Evolutionary conservation across 1,139 yeast species (phyloP).

Genomic region (Magnusiomyces fungicola): DNA sequence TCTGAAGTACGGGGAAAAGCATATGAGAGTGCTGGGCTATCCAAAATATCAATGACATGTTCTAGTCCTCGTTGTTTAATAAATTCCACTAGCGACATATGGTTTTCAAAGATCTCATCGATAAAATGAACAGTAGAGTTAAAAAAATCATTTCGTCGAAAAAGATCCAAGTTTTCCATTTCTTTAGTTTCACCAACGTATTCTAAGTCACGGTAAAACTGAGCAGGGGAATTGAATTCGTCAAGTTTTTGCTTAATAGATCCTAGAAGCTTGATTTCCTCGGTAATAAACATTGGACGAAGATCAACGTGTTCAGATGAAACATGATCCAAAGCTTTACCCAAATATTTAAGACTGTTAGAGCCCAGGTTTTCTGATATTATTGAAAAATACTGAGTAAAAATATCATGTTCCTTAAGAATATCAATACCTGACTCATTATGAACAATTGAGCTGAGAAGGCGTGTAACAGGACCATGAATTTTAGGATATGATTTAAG

Average conservation of each 20-base stretch:
- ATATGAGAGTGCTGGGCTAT: conserved; percentile 29
- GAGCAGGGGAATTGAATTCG: conserved; percentile 9
- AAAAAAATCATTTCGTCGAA: too few species aligned
- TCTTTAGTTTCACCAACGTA: conserved; percentile 12
- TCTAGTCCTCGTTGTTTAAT: conserved; percentile 28
- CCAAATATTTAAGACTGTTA: conserved; percentile 45
- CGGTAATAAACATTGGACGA: conserved; percentile 50
- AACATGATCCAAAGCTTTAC: conserved; percentile 69
- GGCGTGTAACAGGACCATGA: too few species aligned
- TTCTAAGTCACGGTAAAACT: conserved; percentile 14
- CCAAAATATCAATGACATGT: conserved; percentile 24
- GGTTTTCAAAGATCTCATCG: conserved; percentile 32
- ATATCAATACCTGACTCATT: too few species aligned
- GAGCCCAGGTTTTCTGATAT: conserved; percentile 18
- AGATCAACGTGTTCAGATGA: conserved; percentile 76
- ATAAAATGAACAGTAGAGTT: conserved; percentile 22
- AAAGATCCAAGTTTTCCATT: too few species aligned
- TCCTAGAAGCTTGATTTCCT: conserved; percentile 43
- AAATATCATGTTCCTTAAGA: conserved; percentile 37
- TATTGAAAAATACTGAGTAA: conserved; percentile 37
- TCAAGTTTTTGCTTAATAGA: conserved; percentile 36
- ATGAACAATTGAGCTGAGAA: too few species aligned
- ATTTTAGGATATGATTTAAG: too few species aligned
- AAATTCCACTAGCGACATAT: conserved; percentile 29
- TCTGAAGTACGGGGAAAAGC: conserved; percentile 32